A percentile compares a stretch with the other conserved stretches of the same genome.
These are phyloP conservation scores for Hyaloscypha bicolor DNA, from an alignment of 495 filamentous ascomycete genomes.

Conservation along the genomic window DNA sequence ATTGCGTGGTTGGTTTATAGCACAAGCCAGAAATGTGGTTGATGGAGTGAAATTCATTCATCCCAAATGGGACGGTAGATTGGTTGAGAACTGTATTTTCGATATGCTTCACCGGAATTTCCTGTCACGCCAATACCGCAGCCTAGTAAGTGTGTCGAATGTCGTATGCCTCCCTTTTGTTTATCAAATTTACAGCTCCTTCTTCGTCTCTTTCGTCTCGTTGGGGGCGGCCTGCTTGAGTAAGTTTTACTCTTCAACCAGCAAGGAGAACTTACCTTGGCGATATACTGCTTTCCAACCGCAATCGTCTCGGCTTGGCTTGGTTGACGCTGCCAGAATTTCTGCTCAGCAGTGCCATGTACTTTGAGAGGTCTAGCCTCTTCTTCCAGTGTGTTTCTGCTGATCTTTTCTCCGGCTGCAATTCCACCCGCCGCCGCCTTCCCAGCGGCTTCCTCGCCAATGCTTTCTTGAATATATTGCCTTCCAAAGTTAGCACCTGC, in stretches of 20 bases:
- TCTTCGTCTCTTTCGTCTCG: conserved; percentile 9
- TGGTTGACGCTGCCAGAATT: conserved; percentile 71
- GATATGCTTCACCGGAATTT: background rate
- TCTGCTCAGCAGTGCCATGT: conserved; percentile 55
- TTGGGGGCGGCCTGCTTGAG: background rate
- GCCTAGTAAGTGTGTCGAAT: background rate
- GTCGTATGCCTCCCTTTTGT: background rate
- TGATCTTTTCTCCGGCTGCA: conserved; percentile 49
- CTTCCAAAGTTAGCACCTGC: conserved; percentile 8
- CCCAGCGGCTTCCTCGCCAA: conserved; percentile 48
- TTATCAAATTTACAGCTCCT: conserved; percentile 5
- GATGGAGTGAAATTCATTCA: no score
- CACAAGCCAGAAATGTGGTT: no score
- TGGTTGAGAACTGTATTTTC: no score
- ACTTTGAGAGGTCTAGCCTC: conserved; percentile 64
- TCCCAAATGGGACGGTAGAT: no score
- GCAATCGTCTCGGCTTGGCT: conserved; percentile 62
- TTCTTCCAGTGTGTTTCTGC: conserved; percentile 55
- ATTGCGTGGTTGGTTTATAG: no score
- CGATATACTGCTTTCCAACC: conserved; percentile 47
- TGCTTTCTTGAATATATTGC: conserved; percentile 49
- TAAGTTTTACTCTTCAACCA: background rate
- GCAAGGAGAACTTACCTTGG: conserved; percentile 16
- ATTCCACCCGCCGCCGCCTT: conserved; percentile 38
- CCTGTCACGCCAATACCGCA: background rate